These are phyloP conservation scores for Penicillium vulpinum DNA, from an alignment of 2,329 filamentous ascomycete species.

Conservation along the genomic window DNA sequence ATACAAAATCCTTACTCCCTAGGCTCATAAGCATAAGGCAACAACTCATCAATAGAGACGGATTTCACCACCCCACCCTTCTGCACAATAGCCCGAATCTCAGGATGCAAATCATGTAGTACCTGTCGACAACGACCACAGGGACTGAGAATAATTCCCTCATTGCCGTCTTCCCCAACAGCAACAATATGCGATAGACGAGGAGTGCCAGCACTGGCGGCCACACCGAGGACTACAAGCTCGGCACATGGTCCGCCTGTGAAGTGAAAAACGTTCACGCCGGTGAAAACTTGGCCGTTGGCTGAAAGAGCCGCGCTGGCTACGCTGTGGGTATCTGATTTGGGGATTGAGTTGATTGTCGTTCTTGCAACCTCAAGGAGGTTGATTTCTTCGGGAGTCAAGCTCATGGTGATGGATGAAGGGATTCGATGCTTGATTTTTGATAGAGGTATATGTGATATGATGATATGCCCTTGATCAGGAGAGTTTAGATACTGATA, in stretches of 20 bases:
- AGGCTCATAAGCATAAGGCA: background rate
- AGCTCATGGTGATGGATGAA: background rate
- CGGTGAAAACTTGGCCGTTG: constrained; percentile 22
- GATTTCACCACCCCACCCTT: background rate
- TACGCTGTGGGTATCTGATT: constrained; percentile 20
- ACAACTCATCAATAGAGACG: background rate
- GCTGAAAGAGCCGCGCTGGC: constrained; percentile 18
- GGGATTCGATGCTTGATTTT: background rate
- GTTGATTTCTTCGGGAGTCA: background rate
- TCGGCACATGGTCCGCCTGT: constrained; percentile 34
- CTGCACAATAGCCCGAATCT: constrained; percentile 25
- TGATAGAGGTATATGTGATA: background rate
- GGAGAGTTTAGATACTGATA: background rate
- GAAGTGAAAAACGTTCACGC: constrained; percentile 28
- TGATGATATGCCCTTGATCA: background rate
- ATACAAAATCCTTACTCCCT: background rate
- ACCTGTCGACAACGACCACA: constrained; percentile 33
- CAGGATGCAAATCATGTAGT: constrained; percentile 27
- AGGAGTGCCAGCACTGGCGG: constrained; percentile 22
- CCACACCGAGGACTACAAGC: constrained; percentile 29
- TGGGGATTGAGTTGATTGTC: constrained; percentile 12
- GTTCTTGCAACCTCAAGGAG: background rate
- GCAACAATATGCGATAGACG: constrained; percentile 29
- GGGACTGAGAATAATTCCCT: constrained; percentile 23
- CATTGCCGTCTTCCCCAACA: constrained; percentile 21